Conservation (phyloP, 225 moss, liverwort and hornwort species). For the Polytrichum commune region DNA sequence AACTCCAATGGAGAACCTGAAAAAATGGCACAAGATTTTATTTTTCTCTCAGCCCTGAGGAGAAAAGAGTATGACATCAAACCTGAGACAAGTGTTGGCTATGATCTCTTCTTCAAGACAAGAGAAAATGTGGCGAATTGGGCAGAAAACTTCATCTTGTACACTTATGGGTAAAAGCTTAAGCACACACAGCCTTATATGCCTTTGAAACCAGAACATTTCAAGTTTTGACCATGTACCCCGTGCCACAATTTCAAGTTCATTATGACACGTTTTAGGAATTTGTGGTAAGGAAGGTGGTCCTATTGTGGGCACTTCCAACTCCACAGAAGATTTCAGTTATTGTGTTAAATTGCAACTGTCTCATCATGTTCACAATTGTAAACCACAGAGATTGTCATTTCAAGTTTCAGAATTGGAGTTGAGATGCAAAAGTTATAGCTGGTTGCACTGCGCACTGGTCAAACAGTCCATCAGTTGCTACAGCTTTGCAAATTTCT, state of each 20-base stretch:
- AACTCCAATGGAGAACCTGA: slow-evolving; percentile 15
- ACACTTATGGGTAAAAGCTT: slow-evolving; percentile 15
- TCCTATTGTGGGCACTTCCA: not conserved
- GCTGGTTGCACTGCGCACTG: slow-evolving; percentile 49
- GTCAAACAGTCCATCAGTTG: slow-evolving; percentile 27
- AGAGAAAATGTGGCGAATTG: slow-evolving; percentile 19
- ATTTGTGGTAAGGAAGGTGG: not conserved
- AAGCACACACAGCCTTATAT: slow-evolving; percentile 17
- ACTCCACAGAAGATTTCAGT: not conserved
- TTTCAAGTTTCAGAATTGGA: too few species aligned
- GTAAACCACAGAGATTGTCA: slow-evolving; percentile 14
- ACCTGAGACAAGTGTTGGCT: slow-evolving; percentile 19
- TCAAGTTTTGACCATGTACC: slow-evolving; percentile 9
- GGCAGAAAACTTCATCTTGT: slow-evolving; percentile 24
- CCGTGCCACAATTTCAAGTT: not conserved
- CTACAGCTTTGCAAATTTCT: slow-evolving; percentile 45
- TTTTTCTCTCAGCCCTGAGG: slow-evolving; percentile 14
- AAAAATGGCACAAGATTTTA: slow-evolving; percentile 21
- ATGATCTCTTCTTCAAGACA: slow-evolving; percentile 20
- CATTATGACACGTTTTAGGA: not conserved
- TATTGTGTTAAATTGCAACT: not conserved
- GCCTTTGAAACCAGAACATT: slow-evolving; percentile 22
- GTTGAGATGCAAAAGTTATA: slow-evolving; percentile 40
- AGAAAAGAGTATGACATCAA: slow-evolving; percentile 19
- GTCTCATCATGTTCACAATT: not conserved